These are phyloP conservation scores for Bryum argenteum DNA, from an alignment of 225 moss, liverwort and hornwort species.

Conservation along the genomic window DNA sequence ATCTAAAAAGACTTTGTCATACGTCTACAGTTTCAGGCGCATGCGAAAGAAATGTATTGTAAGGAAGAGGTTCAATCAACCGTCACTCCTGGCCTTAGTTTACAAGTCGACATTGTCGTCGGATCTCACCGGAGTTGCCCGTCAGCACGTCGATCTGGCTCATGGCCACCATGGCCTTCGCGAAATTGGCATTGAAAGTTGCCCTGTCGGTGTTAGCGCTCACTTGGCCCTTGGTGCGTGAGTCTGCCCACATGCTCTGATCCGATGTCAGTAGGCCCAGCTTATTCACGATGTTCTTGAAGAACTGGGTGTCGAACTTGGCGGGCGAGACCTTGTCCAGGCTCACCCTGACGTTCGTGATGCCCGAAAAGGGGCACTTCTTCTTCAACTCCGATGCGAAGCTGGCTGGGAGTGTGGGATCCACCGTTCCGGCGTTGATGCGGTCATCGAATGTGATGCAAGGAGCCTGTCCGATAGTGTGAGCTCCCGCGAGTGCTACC, in stretches of 20 bases:
- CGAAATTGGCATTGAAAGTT: conserved; percentile 26
- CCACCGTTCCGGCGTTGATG: conserved; percentile 12
- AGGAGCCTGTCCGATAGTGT: conserved; percentile 33
- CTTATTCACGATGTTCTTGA: conserved; percentile 25
- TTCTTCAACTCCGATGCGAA: conserved; percentile 31
- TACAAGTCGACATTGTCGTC: conserved; percentile 12
- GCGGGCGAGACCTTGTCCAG: conserved; percentile 29
- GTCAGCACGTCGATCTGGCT: conserved; percentile 25
- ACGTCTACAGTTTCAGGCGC: too few relatives aligned
- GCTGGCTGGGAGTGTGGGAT: conserved; percentile 26
- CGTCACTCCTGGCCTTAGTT: background rate
- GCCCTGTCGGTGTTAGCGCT: background rate
- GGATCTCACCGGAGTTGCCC: conserved; percentile 26
- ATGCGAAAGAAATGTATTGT: too few relatives aligned
- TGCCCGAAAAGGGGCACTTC: conserved; percentile 22
- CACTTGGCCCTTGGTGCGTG: conserved; percentile 23
- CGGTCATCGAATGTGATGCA: conserved; percentile 25
- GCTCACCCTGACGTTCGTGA: background rate
- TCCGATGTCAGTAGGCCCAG: conserved; percentile 39
- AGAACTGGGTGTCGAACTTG: conserved; percentile 42
- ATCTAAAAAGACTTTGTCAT: too few relatives aligned
- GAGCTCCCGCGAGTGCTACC: conserved; percentile 53
- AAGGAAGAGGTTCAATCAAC: too few relatives aligned
- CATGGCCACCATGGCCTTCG: conserved; percentile 25
- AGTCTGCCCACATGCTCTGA: conserved; percentile 38